Conservation (phyloP, 1,284 basidiomycete species). For the Amylostereum areolatum region DNA sequence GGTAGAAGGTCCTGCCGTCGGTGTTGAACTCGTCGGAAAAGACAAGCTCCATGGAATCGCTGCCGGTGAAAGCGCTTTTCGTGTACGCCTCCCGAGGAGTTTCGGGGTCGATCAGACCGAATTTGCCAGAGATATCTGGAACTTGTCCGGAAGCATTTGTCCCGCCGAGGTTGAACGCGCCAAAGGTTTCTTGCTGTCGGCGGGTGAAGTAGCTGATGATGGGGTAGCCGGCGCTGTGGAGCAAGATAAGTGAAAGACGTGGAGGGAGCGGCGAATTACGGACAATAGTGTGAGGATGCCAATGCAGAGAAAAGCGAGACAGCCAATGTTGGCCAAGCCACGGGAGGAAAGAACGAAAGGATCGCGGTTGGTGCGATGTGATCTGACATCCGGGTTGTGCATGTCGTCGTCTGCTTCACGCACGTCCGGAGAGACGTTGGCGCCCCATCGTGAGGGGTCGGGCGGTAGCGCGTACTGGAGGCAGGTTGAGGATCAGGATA, state of each 20-base stretch:
- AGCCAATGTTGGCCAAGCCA: constrained; percentile 74
- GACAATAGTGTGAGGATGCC: constrained; percentile 72
- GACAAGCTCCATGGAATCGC: constrained; percentile 50
- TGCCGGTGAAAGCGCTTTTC: constrained; percentile 49
- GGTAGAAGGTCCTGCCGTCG: constrained; percentile 77
- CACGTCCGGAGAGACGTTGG: constrained; percentile 35
- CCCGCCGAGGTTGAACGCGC: neutral
- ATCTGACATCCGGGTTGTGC: constrained; percentile 69
- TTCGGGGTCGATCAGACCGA: constrained; percentile 29
- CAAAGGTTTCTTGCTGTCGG: neutral
- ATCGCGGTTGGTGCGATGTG: constrained; percentile 57
- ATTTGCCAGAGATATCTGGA: constrained; percentile 56
- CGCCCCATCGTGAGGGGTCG: constrained; percentile 46
- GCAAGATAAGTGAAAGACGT: constrained; percentile 1
- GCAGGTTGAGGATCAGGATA: neutral
- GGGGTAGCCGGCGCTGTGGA: neutral
- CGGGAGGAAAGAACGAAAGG: constrained; percentile 65
- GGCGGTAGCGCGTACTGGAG: neutral
- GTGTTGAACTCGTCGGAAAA: constrained; percentile 90
- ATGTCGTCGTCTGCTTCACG: constrained; percentile 65
- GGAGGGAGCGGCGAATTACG: constrained; percentile 18
- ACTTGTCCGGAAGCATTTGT: constrained; percentile 34
- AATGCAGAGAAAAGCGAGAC: constrained; percentile 56
- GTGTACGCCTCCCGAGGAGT: constrained; percentile 41
- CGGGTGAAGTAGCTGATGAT: neutral